Base-by-base conservation (phyloP, 768 basidiomycete species). In the Leccinum fibrillosum region DNA sequence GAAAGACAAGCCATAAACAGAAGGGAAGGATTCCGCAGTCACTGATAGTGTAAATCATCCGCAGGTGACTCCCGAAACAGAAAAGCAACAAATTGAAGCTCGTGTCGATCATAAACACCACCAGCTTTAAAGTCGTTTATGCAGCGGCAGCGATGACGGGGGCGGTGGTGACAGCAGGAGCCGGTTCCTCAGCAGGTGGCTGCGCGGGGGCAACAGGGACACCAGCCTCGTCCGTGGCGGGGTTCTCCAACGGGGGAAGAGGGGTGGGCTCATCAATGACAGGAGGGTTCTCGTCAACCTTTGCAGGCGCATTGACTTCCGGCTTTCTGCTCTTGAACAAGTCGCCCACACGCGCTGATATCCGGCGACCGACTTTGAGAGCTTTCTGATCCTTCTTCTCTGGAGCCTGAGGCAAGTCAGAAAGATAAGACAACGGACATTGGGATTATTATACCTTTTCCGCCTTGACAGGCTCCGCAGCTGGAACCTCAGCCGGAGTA, bases 271-370 rank as follows among this genome's bases (percentile, higher is more conserved):
- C 86, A 52, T 92, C 93, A 64, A 94, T 89, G 80, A 86, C 86
- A 63, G 93, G 92, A 39, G 93, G 91, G 72, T 91, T 80, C 78
- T 93, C 90, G 62, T 92, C 88, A 57, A 94, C 90, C 81, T 92
- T 94, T 49, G 90, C 80, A 56, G 92, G 84, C 6, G 86, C 69
- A 11, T 80, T 69, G 35, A 85, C 82, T 69, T 90, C 87, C 13
- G 75, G 64, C 76, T 85, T 77, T 78, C 82, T 90, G 55, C 80
- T 51, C 80, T 88, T 92, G 85, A 95, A 91, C 74, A 95, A 82
- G 54, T 88, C 89, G 54, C 81, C 82, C 45, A 96, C 85, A 21
- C 91, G 90, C 25, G 88, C 82, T 47, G 94, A 95, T 59, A 96
- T 76, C 61, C 93, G 91, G 62, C 93, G 92, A 55, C 82, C 77